phyloP scores from a whole-genome alignment of 129 eudicot genomes.

The Lactuca saligna region DNA sequence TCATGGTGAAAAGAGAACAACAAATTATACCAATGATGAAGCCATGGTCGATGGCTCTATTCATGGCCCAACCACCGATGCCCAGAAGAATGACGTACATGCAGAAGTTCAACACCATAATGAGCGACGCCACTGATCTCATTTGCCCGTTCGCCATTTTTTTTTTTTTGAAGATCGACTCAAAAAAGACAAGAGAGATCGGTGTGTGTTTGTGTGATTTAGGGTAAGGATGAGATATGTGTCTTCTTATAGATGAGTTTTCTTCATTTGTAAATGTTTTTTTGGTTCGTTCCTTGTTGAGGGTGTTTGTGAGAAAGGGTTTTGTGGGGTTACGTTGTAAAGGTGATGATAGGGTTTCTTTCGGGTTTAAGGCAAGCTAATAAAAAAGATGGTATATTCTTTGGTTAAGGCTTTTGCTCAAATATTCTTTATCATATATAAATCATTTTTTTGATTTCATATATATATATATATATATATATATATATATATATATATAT shows the following conservation, averaged over 20 bases:
- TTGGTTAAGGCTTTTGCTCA: constrained; percentile 35
- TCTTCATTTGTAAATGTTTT: constrained; percentile 17
- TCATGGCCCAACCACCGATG: constrained; percentile 89
- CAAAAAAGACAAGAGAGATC: not conserved
- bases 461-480: too few species aligned
- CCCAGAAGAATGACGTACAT: constrained; percentile 74
- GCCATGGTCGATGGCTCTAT: constrained; percentile 78
- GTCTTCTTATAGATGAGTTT: constrained; percentile 23
- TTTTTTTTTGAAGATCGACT: not conserved
- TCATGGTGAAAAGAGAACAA: not conserved
- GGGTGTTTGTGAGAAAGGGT: constrained; percentile 25
- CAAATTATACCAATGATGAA: constrained; percentile 75
- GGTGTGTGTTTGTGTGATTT: constrained; percentile 9
- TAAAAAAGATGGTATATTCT: constrained; percentile 31
- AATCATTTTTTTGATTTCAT: not conserved
- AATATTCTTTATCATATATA: constrained; percentile 2
- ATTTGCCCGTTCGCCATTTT: constrained; percentile 59
- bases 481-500: too few species aligned
- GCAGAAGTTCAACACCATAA: constrained; percentile 81
- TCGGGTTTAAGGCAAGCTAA: constrained; percentile 20
- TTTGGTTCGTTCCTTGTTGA: constrained; percentile 29
- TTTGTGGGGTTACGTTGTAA: constrained; percentile 32
- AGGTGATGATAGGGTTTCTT: constrained; percentile 13
- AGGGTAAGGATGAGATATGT: constrained; percentile 2
- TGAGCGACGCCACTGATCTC: constrained; percentile 49